Base-by-base conservation (phyloP, 305 asterid genomes). In the Petunia hybrid region DNA sequence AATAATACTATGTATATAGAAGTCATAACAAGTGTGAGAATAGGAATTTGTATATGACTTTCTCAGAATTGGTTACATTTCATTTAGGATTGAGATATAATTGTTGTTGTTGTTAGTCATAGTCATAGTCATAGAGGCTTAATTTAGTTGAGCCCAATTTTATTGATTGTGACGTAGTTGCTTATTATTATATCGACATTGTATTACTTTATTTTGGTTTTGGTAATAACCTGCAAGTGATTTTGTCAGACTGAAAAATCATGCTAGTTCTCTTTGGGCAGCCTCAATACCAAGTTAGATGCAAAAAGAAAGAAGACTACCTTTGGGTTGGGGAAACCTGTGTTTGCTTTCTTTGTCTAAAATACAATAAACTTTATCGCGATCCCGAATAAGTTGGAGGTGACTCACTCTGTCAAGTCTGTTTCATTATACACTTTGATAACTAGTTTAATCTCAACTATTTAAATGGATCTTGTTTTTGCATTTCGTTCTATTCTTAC, bases 271-370 rank as follows among this genome's bases (percentile, higher is more conserved):
- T 0, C 4, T 35, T 48, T 71, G 78, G 31, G 31, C 31, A 22
- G 31, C 62, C 62, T 71, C 48, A n/a, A 6, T 71, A 71, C 77
- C 16, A 45, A 45, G 60, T 70, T 46, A 46, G 31, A 46, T 71
- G 75, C n/a, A 67, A 41, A 67, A 70, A 69, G 22, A 70, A 55
- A 45, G 57, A 22, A 31, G 36, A 71, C 43, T 71, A 35, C 3
- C 77, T 71, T 48, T 71, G 77, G 43, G 16, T 71, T 71, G 61
- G 12, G 77, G 61, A 71, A 71, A 71, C 77, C 39, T 71, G 35
- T 71, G 62, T 48, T 70, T 70, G 31, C 61, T 46, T 71, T 71
- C 61, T 12, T 48, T 71, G 77, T 43, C 31, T 48, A 71, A 71
- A 48, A 71, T 35, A 31, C 77, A 48, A 6, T 71, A 8, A 35